Evolutionary conservation across 2,329 filamentous ascomycete species (phyloP).

Genomic region (Chalaropsis ovoidea): DNA sequence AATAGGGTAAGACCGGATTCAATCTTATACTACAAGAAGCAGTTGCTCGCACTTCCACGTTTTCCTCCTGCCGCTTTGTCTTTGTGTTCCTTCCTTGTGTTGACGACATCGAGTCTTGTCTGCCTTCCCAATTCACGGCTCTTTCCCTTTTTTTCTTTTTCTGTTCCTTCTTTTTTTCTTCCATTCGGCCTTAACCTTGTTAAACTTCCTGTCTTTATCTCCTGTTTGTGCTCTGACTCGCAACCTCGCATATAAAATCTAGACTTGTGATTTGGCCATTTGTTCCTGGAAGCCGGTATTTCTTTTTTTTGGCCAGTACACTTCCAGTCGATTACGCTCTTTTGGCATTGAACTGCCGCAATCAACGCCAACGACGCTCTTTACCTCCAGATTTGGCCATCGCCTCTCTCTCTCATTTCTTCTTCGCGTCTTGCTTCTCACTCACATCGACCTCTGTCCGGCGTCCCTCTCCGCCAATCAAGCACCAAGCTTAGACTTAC

Average conservation of each 20-base stretch:
- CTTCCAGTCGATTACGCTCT: neutral
- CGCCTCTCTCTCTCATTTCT: neutral
- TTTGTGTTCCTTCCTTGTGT: constrained; percentile 5
- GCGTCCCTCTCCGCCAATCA: neutral
- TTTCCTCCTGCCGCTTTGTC: constrained; percentile 7
- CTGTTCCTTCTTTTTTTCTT: constrained; percentile 5
- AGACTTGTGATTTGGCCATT: neutral
- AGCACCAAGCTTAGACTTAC: constrained; percentile 1
- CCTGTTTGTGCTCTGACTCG: constrained; percentile 13
- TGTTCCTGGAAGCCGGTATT: neutral
- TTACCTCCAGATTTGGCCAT: neutral
- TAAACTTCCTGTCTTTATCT: neutral
- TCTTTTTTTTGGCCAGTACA: constrained; percentile 1
- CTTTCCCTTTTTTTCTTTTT: constrained; percentile 4
- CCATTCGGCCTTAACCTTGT: neutral
- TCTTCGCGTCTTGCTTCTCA: neutral
- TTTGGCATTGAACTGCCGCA: neutral
- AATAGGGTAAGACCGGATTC: constrained; percentile 6
- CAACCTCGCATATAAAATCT: constrained; percentile 3
- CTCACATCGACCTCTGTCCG: neutral
- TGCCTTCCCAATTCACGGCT: neutral
- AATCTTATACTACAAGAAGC: constrained; percentile 11
- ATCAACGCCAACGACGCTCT: neutral
- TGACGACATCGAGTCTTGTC: constrained; percentile 12
- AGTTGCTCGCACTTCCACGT: constrained; percentile 14